Percentiles rank a stretch among this genome's conserved stretches.
These are phyloP conservation scores for Diddensiella santjacobensis DNA, from an alignment of 805 yeast genomes.

Conservation along the genomic window DNA sequence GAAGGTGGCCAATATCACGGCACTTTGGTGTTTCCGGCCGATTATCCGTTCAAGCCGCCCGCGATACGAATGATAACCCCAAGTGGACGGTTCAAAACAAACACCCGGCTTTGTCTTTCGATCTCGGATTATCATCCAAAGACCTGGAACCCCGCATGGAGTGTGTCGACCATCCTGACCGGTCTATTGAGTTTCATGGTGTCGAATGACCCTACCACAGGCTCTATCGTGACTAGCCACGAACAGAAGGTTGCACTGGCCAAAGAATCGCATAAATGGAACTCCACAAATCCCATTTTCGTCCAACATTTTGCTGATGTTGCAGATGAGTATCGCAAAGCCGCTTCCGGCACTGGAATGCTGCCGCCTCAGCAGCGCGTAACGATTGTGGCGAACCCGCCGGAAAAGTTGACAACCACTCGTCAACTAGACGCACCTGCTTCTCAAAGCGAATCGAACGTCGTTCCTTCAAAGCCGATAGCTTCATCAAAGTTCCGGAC, in stretches of 20 bases:
- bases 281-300: slow-evolving; percentile 58
- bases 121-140: slow-evolving; percentile 95
- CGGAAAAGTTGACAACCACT: no score
- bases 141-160: slow-evolving; percentile 96
- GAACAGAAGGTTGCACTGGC: slow-evolving; percentile 46
- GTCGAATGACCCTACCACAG: slow-evolving; percentile 78
- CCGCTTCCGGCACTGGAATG: slow-evolving; percentile 22
- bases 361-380: no score
- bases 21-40: slow-evolving; percentile 72
- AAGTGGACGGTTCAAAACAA: slow-evolving; percentile 65
- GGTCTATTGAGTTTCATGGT: slow-evolving; percentile 93
- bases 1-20: slow-evolving; percentile 89
- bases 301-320: slow-evolving; percentile 64
- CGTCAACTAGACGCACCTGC: no score
- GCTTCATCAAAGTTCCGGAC: not conserved
- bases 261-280: slow-evolving; percentile 57
- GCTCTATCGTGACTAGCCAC: slow-evolving; percentile 66
- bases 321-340: slow-evolving; percentile 31
- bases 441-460: no score
- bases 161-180: slow-evolving; percentile 79
- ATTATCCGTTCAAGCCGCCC: slow-evolving; percentile 91
- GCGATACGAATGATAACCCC: slow-evolving; percentile 81
- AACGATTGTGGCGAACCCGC: no score
- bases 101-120: slow-evolving; percentile 79
- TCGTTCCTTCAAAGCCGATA: no score